A percentile compares a stretch with the other conserved stretches of the same genome.
These are phyloP conservation scores for Plasmodium falciparum DNA, from an alignment of 169 alveolate species.

Conservation along the genomic window DNA sequence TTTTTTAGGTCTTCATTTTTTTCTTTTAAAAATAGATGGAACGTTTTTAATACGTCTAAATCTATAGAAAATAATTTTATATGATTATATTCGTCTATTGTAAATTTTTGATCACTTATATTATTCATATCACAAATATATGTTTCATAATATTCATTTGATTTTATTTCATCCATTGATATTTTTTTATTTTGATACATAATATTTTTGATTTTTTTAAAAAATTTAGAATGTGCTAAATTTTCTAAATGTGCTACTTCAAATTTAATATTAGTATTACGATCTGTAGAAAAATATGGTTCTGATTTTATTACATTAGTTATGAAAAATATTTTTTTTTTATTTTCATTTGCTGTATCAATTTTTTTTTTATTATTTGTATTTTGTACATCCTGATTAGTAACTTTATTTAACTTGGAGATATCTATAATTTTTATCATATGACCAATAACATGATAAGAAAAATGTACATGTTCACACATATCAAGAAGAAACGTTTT, in stretches of 20 bases:
- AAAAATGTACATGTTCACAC: constrained; percentile 69
- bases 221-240: constrained; percentile 12
- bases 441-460: constrained; percentile 55
- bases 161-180: constrained; percentile 6
- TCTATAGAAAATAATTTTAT: constrained; percentile 54
- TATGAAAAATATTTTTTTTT: constrained; percentile 41
- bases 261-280: constrained; percentile 59
- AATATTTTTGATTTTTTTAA: constrained; percentile 21
- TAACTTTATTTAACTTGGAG: neutral
- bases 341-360: constrained; percentile 6
- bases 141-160: constrained; percentile 7
- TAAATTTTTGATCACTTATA: constrained; percentile 47
- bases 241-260: constrained; percentile 58
- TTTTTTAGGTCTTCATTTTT: constrained; percentile 75
- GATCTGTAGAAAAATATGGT: constrained; percentile 46
- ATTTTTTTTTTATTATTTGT: neutral
- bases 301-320: constrained; percentile 55
- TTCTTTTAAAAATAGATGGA: constrained; percentile 46
- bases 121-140: constrained; percentile 50
- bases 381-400: neutral
- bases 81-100: constrained; percentile 63
- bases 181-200: constrained; percentile 62
- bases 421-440: constrained; percentile 31
- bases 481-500: constrained; percentile 69
- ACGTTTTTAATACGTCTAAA: constrained; percentile 37